Conservation (phyloP, 345 rosid species). For the Cardamine chenopodiifolia region DNA sequence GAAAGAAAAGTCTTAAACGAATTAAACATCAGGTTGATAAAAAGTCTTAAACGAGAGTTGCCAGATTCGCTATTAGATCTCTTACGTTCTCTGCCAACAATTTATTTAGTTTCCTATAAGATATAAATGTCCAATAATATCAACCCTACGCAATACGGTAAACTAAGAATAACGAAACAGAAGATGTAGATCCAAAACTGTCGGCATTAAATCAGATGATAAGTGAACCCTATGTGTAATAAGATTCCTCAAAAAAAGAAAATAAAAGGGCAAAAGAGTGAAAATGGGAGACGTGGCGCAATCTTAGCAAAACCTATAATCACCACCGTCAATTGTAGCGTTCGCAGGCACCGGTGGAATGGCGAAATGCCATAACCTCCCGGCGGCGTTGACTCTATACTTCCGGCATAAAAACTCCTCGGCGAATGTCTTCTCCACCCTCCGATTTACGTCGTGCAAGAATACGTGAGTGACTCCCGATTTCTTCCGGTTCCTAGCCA, state of each 20-base stretch:
- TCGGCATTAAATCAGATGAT: conserved; percentile 31
- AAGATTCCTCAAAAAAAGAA: conserved; percentile 14
- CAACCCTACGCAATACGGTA: background rate
- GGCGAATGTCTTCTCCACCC: conserved; percentile 60
- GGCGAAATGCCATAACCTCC: conserved; percentile 66
- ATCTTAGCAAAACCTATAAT: conserved; percentile 43
- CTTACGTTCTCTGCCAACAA: background rate
- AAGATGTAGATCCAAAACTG: conserved; percentile 40
- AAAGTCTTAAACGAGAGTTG: background rate
- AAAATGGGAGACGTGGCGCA: background rate
- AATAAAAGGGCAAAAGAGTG: conserved; percentile 30
- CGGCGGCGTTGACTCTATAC: conserved; percentile 51
- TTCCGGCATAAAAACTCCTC: conserved; percentile 63
- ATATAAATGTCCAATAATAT: background rate
- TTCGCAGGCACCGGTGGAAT: conserved; percentile 52
- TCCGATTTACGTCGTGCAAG: conserved; percentile 69
- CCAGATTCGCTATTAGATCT: background rate
- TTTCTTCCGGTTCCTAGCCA: conserved; percentile 62
- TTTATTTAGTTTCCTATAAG: background rate
- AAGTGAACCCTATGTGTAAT: conserved; percentile 33
- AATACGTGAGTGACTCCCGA: conserved; percentile 66
- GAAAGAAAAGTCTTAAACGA: background rate
- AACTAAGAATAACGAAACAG: conserved; percentile 3
- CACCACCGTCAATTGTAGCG: conserved; percentile 34
- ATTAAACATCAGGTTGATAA: background rate